These are phyloP conservation scores for Alopecurus myosuroides DNA, from an alignment of 176 grass and related monocot species.

Conservation along the genomic window DNA sequence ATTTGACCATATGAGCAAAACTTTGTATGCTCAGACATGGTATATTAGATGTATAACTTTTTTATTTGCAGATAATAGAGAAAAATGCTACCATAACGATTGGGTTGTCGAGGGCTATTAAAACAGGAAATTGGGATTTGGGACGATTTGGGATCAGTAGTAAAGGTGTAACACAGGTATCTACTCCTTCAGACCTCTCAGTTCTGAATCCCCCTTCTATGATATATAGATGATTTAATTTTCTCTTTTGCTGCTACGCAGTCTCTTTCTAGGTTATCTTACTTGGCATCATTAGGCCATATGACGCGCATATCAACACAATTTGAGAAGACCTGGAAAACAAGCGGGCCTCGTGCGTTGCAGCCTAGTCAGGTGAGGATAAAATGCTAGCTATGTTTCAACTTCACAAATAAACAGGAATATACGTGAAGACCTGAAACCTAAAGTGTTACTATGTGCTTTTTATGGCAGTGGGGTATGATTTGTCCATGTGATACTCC, in stretches of 20 bases:
- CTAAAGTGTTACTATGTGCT: neutral
- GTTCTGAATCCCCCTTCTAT: neutral
- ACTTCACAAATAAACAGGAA: neutral
- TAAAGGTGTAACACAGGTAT: conserved; percentile 95
- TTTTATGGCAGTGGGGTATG: conserved; percentile 83
- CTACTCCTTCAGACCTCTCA: neutral
- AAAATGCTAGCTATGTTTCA: neutral
- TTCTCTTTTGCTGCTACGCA: conserved; percentile 19
- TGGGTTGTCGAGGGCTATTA: conserved; percentile 76
- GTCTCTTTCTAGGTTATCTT: conserved; percentile 84
- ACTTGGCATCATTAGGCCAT: conserved; percentile 77
- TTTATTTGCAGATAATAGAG: conserved; percentile 28
- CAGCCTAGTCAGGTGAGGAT: conserved; percentile 82
- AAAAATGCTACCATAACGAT: conserved; percentile 39
- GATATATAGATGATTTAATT: neutral
- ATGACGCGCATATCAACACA: conserved; percentile 96
- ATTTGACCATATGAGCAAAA: too few relatives aligned
- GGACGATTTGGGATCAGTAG: conserved; percentile 86
- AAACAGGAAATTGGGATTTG: conserved; percentile 93
- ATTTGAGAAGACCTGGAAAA: conserved; percentile 94
- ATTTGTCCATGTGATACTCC: conserved; percentile 96
- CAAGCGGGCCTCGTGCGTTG: conserved; percentile 92
- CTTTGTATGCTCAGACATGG: neutral
- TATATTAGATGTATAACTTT: neutral
- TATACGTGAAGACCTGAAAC: neutral